Base-by-base conservation (phyloP, 495 filamentous ascomycete species). In the Aspergillus ellipticus region DNA sequence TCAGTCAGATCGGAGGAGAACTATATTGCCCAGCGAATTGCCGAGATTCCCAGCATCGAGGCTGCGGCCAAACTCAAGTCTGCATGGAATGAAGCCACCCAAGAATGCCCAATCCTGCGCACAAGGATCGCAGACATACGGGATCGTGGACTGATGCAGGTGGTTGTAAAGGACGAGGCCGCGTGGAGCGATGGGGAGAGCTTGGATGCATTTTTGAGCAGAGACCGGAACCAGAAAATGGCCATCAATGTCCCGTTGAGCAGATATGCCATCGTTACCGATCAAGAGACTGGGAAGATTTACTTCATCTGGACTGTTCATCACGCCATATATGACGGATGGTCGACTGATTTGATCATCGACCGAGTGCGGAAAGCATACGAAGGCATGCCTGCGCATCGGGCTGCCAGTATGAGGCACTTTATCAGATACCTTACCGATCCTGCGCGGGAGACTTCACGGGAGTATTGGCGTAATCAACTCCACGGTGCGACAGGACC, bases 301-400 rank as follows among this genome's bases (percentile, higher is more conserved):
- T 72, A 79, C 55, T 81, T 87, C 58, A 74, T 86, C 6, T 77
- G 83, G 68, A 88, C 83, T 2, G 75, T 85, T 47, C 85, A 89
- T 55, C 86, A 90, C 53, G 80, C 81, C 1, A 61, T 89, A 2
- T 90, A 89, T 55, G 86, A 89, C 51, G 85, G 85, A 16, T 88
- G 84, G 82, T 84, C 78, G 7, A 76, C 84, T 66, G 73, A 75
- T 6, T 60, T 86, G 0, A 71, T 87, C 11, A 69, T 85, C 6
- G 69, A 84, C 15, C 72, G 79, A 50, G 77, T 86, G 19, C 77
- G 77, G 47, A 61, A 70, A 21, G 66, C 64, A 9, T 64, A 74
- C 51, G 50, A 66, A 7, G 59, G 55, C 9, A 54, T 64, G 2
- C 43, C 49, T 0, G 41, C 69, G 21, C 50, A 62, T 8, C 49